Percentiles rank a stretch among this genome's conserved stretches.
Evolutionary conservation across 2,329 filamentous ascomycete species (phyloP).

Genomic region (Plenodomus biglobosus): DNA sequence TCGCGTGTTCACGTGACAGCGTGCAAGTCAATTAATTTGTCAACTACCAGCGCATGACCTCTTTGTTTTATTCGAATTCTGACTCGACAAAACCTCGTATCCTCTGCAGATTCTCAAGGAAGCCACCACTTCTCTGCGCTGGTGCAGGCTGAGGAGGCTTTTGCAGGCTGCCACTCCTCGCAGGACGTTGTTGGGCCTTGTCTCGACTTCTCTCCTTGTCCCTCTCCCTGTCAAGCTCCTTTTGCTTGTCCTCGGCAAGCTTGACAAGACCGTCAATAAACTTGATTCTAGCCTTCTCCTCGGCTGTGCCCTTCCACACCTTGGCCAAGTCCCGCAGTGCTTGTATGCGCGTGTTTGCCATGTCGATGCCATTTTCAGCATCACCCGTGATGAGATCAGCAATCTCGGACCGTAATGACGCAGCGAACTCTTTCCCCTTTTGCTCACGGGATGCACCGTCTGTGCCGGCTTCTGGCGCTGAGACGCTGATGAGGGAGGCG

Average conservation of each 20-base stretch:
- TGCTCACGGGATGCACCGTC: slow-evolving; percentile 74
- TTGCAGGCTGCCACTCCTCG: slow-evolving; percentile 25
- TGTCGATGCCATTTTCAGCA: slow-evolving; percentile 64
- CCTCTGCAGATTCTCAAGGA: slow-evolving; percentile 44
- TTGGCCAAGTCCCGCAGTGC: slow-evolving; percentile 71
- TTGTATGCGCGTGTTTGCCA: slow-evolving; percentile 72
- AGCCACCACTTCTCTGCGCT: slow-evolving; percentile 36
- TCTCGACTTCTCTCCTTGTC: slow-evolving; percentile 17
- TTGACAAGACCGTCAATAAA: slow-evolving; percentile 82
- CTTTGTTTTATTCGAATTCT: not conserved
- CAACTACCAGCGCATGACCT: no score
- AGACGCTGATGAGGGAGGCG: slow-evolving; percentile 87
- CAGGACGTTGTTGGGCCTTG: slow-evolving; percentile 20
- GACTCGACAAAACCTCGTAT: slow-evolving; percentile 41
- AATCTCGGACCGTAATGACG: slow-evolving; percentile 71
- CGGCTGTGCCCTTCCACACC: slow-evolving; percentile 96
- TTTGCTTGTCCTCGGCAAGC: slow-evolving; percentile 74
- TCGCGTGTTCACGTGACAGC: no score
- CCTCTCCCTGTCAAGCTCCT: slow-evolving; percentile 47
- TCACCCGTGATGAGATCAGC: slow-evolving; percentile 62
- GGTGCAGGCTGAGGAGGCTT: slow-evolving; percentile 18
- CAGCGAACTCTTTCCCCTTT: slow-evolving; percentile 80
- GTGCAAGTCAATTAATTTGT: no score
- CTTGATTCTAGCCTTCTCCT: slow-evolving; percentile 80
- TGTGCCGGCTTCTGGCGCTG: slow-evolving; percentile 72